Base-by-base conservation (phyloP, 2,329 filamentous ascomycete genomes). In the Thyridium curvatum region DNA sequence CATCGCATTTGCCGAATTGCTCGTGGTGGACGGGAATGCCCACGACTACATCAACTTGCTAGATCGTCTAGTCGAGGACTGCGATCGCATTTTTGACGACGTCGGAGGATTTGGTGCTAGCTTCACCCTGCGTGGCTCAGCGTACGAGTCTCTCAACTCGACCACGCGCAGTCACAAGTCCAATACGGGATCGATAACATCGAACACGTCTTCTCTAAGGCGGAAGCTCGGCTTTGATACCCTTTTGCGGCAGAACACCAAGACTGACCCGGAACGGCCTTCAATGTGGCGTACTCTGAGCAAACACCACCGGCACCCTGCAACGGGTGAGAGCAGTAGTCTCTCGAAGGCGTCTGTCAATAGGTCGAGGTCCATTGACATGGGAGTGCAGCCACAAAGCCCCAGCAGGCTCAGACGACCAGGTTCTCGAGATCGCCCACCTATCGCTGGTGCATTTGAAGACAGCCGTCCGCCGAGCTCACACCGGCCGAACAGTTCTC, bases 231-330 rank as follows among this genome's bases (percentile, higher is more conserved):
- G 88, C 1, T 82, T 94, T 43, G 81, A 89, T 41, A 79, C 71
- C 3, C 61, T 94, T 21, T 72, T 87, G 30, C 77, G 86, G 40
- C 84, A 93, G 51, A 89, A 86, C 52, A 89, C 85, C 66, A 91
- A 84, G 58, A 75, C 72, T 37, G 75, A 78, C 30, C 68, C 79
- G 32, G 85, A 87, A 47, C 79, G 86, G 30, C 72, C 81, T 32
- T 91, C 87, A 0, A 79, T 95, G 16, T 89, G 89, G 79, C 79
- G 89, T 40, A 90, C 79, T n/a, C 66, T 95, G 47, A 94, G 89
- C 69, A 95, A 94, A 66, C 74, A 87, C 65, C 44, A 61, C 74
- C 73, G 83, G 39, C 63, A 74, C 50, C 62, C 72, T 21, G 74
- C 68, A 44, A 79, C 68, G 39, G 79, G 68, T 49, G 86, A 82